phyloP scores from a whole-genome alignment of 306 rosid species.

The Cucurbita argyrosperma region DNA sequence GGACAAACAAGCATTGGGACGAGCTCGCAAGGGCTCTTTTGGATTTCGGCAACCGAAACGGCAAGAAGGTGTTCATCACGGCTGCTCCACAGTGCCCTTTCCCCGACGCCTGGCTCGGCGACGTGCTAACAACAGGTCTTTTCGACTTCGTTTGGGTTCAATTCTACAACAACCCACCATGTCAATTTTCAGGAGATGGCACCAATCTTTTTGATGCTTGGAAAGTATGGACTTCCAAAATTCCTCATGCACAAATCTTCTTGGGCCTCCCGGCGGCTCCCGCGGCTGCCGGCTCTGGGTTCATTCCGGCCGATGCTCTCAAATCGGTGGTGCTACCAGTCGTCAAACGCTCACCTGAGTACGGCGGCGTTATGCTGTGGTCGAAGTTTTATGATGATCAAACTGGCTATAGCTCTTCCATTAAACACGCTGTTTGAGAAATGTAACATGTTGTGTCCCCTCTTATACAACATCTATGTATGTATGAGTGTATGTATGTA shows the following conservation, averaged over 20 bases:
- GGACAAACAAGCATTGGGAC: constrained; percentile 33
- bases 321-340: constrained; percentile 34
- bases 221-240: constrained; percentile 34
- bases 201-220: constrained; percentile 27
- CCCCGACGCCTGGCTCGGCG: constrained; percentile 43
- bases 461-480: too few relatives aligned
- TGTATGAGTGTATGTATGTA: background rate
- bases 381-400: constrained; percentile 51
- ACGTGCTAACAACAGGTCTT: constrained; percentile 34
- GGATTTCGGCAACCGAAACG: constrained; percentile 9
- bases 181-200: constrained; percentile 24
- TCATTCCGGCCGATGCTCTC: constrained; percentile 22
- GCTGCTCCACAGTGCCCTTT: constrained; percentile 56
- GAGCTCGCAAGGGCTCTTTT: constrained; percentile 38
- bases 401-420: constrained; percentile 39
- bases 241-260: constrained; percentile 30
- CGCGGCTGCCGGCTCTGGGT: constrained; percentile 42
- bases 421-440: constrained; percentile 25
- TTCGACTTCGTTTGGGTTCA: constrained; percentile 57
- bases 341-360: constrained; percentile 33
- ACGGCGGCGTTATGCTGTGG: constrained; percentile 70
- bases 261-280: constrained; percentile 44
- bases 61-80: constrained; percentile 32
- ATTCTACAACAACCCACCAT: constrained; percentile 46
- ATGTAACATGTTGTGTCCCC: background rate